phyloP scores from a whole-genome alignment of 345 rosid species.

The Aquilaria yunnanensis region DNA sequence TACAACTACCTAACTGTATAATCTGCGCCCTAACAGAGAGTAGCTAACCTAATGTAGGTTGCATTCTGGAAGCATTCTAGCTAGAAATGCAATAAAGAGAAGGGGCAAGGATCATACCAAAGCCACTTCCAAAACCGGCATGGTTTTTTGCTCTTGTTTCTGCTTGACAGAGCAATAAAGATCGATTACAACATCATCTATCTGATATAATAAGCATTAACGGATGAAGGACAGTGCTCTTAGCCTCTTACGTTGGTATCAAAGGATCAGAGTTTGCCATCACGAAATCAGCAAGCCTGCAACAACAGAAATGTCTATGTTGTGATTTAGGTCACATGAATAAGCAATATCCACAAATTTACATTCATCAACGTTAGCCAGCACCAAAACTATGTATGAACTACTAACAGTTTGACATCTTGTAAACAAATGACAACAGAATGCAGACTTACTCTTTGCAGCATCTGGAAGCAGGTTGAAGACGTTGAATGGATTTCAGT shows the following conservation, averaged over 20 bases:
- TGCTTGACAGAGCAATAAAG: conserved; percentile 19
- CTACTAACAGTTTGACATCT: no score
- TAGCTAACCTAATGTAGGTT: no score
- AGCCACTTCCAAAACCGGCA: conserved; percentile 84
- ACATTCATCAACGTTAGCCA: neutral
- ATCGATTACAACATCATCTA: neutral
- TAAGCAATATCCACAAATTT: no score
- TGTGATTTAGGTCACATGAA: neutral
- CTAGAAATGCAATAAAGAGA: neutral
- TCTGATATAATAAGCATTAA: no score
- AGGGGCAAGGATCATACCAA: conserved; percentile 36
- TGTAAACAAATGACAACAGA: neutral
- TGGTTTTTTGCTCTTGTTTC: conserved; percentile 50
- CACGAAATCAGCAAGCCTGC: conserved; percentile 73
- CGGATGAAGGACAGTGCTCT: no score
- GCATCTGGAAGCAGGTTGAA: conserved; percentile 63
- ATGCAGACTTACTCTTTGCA: conserved; percentile 75
- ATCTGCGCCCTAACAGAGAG: no score
- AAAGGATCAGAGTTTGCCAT: conserved; percentile 64
- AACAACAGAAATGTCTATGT: conserved; percentile 7
- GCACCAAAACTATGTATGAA: no score
- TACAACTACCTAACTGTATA: no score
- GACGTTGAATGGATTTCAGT: conserved; percentile 46
- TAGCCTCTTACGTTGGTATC: conserved; percentile 46
- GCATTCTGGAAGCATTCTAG: no score